Percentiles rank a stretch among this genome's conserved stretches.
phyloP scores from a whole-genome alignment of 306 rosid species.

The Lotus japonicus region DNA sequence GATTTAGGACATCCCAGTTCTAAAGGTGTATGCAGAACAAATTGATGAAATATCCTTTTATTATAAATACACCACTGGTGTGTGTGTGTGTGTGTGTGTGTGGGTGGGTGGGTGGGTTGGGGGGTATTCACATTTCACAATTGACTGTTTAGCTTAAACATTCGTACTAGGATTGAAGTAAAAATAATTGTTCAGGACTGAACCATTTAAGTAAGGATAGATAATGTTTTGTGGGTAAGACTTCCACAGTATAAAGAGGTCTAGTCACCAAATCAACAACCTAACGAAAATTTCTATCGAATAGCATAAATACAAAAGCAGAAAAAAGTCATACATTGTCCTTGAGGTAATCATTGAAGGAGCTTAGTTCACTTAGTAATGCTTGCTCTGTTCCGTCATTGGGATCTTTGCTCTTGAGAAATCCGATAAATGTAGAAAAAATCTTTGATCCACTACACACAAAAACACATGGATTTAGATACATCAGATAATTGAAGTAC shows the following conservation, averaged over 20 bases:
- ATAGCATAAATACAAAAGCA: conserved; percentile 6
- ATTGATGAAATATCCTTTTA: not conserved
- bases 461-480: not conserved
- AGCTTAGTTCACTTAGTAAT: conserved; percentile 57
- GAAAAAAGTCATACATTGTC: conserved; percentile 53
- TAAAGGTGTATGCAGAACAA: not conserved
- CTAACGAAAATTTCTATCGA: not conserved
- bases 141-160: not conserved
- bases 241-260: not conserved
- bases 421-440: conserved; percentile 84
- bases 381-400: conserved; percentile 88
- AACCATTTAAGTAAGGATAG: not conserved
- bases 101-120: no score
- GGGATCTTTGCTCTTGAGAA: conserved; percentile 91
- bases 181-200: not conserved
- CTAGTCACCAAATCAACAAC: not conserved
- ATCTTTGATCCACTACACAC: conserved; percentile 77
- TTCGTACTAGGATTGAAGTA: not conserved
- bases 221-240: not conserved
- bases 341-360: conserved; percentile 75
- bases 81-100: no score
- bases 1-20: not conserved
- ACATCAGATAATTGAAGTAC: not conserved
- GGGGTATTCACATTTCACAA: not conserved
- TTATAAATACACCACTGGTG: not conserved